Evolutionary conservation across 768 basidiomycete species (phyloP), one percentile per base, ranked within the genome.

Genomic region (Lentinula sp.): DNA sequence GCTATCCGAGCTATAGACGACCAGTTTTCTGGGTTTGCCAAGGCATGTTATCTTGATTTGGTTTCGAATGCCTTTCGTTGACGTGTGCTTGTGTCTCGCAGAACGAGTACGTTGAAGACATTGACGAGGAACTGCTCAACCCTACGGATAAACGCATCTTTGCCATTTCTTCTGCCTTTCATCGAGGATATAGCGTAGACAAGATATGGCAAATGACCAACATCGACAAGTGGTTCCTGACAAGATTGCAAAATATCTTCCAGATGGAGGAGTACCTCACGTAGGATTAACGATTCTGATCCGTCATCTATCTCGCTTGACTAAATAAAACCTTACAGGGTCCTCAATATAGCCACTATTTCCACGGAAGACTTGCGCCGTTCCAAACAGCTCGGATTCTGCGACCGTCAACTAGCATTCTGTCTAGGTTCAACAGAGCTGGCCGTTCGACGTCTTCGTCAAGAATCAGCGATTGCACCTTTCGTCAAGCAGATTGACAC

Each of bases 401-500:
- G 95, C 4, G 96, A 99, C 70, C 83, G 92, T 57, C 89, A 97
- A 70, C 78, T 98, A 48, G 94, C 95, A 16, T 75, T 67, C 39
- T 89, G 87, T 71, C 80, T 98, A 69, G 85, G 87, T 32, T 94
- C 95, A 6, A 97, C 91, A 13, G 96, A 96, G 72, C 86, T 98
- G 45, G 95, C 95, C 46, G 87, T 98, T 34, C 92, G 96, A 61
- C 84, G 89, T 45, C 80, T 95, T 55, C 90, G 96, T 60, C 88
- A 93, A 70, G 96, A 98, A 73, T 74, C 75, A 51, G 84, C 82
- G 37, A 89, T 98, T 67, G 80, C 80, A 11, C 95, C 95, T 0
- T 96, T 93, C 71, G 91, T 97, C 75, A 98, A 98, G 80, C 96
- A 98, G 71, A 99, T 98, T 72, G 97, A 99, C 68, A 98, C 97